Evolutionary conservation across 306 rosid species (phyloP), one percentile per base, ranked within the genome.

Genomic region (Leucaena leucocephala): DNA sequence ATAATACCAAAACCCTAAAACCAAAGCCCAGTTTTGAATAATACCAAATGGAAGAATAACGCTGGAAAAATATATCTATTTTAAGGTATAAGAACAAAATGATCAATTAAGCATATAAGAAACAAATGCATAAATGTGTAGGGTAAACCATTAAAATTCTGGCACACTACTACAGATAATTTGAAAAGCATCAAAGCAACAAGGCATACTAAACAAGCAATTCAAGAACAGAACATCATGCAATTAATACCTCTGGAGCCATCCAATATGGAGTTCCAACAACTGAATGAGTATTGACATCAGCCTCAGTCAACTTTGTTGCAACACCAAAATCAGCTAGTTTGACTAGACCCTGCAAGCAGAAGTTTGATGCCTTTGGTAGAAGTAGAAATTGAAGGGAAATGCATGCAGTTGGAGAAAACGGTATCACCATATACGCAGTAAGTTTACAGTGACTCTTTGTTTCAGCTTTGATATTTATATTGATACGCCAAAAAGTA

Each of bases 281-380:
- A 85, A 96, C 99, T 46, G 99, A 96, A 90, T 96, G 99, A 22
- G 99, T 96, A 86, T 96, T 93, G 58, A 93, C 97, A 86, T 96
- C 99, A 52, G 99, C 99, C 86, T 96, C 99, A 14, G 95, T 96
- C 82, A 96, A 80, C 76, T 96, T 96, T 52, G 99, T 96, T 7
- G 99, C 99, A 74, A 96, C 99, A 67, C 99, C 99, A 86, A 96
- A 96, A 93, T 96, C 99, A 82, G 99, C 99, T 71, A 96, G 96
- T 86, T 96, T 96, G 88, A 96, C 99, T 70, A 96, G 99, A 75
- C 99, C 99, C 99, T 96, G 84, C 77, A 85, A 81, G 85, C 64
- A 69, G 44, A 72, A 43, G 45, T 63, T 39, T 35, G 17, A 63
- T 57, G 55, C 48, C 55, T 19, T 68, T 68, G 44, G 75, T 12